These are phyloP conservation scores for Yamadazyma ubonensis DNA, from an alignment of 805 yeast species.

Conservation along the genomic window DNA sequence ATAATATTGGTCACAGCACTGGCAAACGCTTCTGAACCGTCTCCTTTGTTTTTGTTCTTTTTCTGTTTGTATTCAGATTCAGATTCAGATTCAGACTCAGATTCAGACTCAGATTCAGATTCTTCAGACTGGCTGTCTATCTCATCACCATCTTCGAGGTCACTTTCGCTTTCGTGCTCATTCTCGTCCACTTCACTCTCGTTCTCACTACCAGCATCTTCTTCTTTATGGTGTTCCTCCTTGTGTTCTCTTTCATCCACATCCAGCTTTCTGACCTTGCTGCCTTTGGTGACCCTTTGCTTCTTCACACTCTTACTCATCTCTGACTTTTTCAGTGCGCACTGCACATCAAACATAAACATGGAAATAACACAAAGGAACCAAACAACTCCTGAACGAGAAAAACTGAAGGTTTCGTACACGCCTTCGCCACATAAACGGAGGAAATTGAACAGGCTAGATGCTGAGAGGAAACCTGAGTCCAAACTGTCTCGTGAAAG, in stretches of 20 bases:
- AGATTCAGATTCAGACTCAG: conserved; percentile 29
- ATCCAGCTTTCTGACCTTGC: background rate
- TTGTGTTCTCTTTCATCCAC: background rate
- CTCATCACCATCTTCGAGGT: conserved; percentile 2
- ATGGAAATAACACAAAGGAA: too few species aligned
- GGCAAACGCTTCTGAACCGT: conserved; percentile 77
- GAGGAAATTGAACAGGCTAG: conserved; percentile 4
- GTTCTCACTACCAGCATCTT: conserved; percentile 4
- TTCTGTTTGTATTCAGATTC: conserved; percentile 37
- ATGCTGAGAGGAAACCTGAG: too few species aligned
- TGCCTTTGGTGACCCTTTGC: conserved; percentile 1
- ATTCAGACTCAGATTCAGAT: conserved; percentile 11
- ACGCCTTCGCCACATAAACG: conserved; percentile 10
- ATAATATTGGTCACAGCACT: conserved; percentile 80
- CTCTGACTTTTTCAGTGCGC: too few species aligned
- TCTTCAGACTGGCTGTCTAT: too few species aligned
- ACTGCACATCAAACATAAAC: too few species aligned
- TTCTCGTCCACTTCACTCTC: conserved; percentile 15
- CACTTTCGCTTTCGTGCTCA: conserved; percentile 3
- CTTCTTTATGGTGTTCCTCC: conserved; percentile 2
- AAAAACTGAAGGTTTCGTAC: too few species aligned
- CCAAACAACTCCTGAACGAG: too few species aligned
- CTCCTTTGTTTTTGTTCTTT: conserved; percentile 56
- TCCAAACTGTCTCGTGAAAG: too few species aligned
- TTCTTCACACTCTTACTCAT: conserved; percentile 5